Conservation (phyloP, 345 rosid genomes). For the Eucalyptus decipiens region DNA sequence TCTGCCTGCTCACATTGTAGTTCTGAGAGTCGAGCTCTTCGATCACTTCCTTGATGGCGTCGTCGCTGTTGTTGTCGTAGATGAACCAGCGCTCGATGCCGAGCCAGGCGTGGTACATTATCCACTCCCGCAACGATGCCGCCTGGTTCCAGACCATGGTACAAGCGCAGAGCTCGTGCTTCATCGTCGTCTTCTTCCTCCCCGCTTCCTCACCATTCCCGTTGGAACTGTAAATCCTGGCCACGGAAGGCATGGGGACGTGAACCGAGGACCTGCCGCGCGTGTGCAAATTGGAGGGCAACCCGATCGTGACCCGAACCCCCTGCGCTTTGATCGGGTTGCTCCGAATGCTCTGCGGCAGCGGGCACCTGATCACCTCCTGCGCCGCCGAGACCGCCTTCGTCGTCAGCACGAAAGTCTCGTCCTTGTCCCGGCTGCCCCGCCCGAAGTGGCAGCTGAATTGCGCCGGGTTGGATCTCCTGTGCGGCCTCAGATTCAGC, state of each 20-base stretch:
- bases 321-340: constrained; percentile 45
- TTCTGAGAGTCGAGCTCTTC: constrained; percentile 39
- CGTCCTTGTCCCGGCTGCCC: constrained; percentile 20
- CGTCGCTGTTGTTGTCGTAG: constrained; percentile 96
- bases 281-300: not conserved
- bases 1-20: constrained; percentile 64
- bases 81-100: constrained; percentile 94
- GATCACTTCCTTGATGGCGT: constrained; percentile 38
- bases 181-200: constrained; percentile 8
- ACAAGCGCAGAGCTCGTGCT: constrained; percentile 76
- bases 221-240: constrained; percentile 22
- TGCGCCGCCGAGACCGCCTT: constrained; percentile 76
- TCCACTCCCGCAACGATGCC: constrained; percentile 67
- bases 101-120: constrained; percentile 83
- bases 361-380: constrained; percentile 78
- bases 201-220: not conserved
- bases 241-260: constrained; percentile 49
- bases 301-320: constrained; percentile 28
- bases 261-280: not conserved
- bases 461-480: constrained; percentile 42
- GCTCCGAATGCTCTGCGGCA: constrained; percentile 44
- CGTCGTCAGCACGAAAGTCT: constrained; percentile 28
- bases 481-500: constrained; percentile 77
- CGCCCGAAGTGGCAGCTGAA: constrained; percentile 68
- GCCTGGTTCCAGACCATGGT: constrained; percentile 98